phyloP scores from a whole-genome alignment of 495 filamentous ascomycete species.

The Patellaria atrata region DNA sequence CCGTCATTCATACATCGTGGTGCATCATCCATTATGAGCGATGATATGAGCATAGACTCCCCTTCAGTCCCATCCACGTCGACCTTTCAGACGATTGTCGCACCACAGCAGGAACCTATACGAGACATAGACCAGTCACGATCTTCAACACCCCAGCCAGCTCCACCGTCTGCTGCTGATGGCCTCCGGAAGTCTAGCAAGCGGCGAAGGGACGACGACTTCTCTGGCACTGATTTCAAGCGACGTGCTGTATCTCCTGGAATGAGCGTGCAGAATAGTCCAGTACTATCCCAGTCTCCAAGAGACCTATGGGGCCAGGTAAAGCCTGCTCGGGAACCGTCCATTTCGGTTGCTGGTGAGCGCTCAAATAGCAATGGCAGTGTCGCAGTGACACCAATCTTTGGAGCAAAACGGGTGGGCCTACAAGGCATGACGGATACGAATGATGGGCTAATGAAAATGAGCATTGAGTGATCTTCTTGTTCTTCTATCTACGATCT shows the following conservation, averaged over 20 bases:
- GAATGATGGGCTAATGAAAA: slow-evolving; percentile 88
- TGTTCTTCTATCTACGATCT: slow-evolving; percentile 1
- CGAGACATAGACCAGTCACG: slow-evolving; percentile 26
- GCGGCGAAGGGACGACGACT: slow-evolving; percentile 77
- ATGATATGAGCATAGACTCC: slow-evolving; percentile 67
- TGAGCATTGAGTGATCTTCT: slow-evolving; percentile 89
- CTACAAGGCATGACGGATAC: slow-evolving; percentile 94
- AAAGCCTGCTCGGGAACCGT: slow-evolving; percentile 42
- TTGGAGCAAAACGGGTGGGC: slow-evolving; percentile 55
- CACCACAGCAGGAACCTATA: slow-evolving; percentile 2
- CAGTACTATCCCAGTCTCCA: slow-evolving; percentile 67
- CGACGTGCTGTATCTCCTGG: slow-evolving; percentile 85
- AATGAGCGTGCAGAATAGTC: slow-evolving; percentile 79
- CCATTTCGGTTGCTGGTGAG: slow-evolving; percentile 35
- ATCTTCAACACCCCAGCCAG: slow-evolving; percentile 37
- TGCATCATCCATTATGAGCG: slow-evolving; percentile 49
- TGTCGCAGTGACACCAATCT: slow-evolving; percentile 25
- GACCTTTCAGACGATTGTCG: slow-evolving; percentile 3
- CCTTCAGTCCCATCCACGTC: slow-evolving; percentile 32
- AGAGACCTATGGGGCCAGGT: slow-evolving; percentile 59
- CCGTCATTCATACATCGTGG: slow-evolving; percentile 42
- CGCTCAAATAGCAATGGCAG: slow-evolving; percentile 34
- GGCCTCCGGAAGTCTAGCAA: slow-evolving; percentile 52
- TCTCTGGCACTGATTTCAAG: slow-evolving; percentile 82
- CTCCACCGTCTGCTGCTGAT: slow-evolving; percentile 39